Evolutionary conservation across 345 rosid species (phyloP).

Genomic region (Gossypium ekmanianum): DNA sequence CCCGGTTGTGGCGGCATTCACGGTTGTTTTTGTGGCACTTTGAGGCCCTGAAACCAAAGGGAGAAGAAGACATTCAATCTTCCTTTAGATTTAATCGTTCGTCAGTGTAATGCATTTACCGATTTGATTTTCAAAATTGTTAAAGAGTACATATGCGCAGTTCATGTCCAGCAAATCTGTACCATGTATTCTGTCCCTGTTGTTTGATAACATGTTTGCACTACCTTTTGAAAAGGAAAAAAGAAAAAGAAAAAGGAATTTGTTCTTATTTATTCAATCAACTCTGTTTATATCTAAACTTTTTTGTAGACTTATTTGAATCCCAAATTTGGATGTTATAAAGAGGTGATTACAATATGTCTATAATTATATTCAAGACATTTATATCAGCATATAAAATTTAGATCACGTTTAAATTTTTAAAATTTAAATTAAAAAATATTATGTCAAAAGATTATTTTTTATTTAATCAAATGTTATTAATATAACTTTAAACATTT

Average conservation of each 20-base stretch:
- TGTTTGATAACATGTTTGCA: background rate
- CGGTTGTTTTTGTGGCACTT: conserved; percentile 38
- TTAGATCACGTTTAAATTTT: no score
- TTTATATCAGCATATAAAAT: no score
- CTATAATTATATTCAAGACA: no score
- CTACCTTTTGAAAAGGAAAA: background rate
- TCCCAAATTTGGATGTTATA: no score
- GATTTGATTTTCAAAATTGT: background rate
- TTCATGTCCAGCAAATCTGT: background rate
- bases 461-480: no score
- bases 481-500: no score
- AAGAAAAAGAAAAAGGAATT: background rate
- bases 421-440: no score
- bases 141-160: background rate
- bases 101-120: background rate
- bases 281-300: no score
- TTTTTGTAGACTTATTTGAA: no score
- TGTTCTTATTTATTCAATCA: background rate
- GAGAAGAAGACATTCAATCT: conserved; percentile 67
- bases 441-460: no score
- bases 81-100: conserved; percentile 49
- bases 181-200: background rate
- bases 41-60: conserved; percentile 78
- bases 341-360: no score
- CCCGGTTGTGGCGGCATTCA: conserved; percentile 32